phyloP scores from a whole-genome alignment of 1,139 yeast species.

The Meyerozyma carpophila region DNA sequence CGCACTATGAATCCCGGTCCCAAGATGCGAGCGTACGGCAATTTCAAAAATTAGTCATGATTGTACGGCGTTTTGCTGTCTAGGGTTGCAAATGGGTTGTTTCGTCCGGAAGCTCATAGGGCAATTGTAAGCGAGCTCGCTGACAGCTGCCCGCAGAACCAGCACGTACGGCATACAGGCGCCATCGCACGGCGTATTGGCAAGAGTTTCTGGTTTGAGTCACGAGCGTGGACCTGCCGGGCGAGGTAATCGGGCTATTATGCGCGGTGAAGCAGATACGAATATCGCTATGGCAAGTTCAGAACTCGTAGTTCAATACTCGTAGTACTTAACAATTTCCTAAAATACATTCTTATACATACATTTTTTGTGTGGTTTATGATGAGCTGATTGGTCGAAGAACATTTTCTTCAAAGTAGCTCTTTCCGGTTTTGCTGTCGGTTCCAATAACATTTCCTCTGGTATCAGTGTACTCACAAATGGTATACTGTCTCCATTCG shows the following conservation, averaged over 20 bases:
- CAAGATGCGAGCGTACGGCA: no score
- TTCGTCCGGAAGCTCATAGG: not conserved
- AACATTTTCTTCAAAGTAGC: constrained; percentile 50
- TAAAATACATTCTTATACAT: constrained; percentile 1
- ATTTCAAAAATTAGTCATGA: no score
- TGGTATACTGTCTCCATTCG: constrained; percentile 52
- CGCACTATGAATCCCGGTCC: not conserved
- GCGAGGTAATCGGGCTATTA: no score
- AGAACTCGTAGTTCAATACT: no score
- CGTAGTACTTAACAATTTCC: not conserved
- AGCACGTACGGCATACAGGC: not conserved
- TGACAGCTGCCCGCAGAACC: not conserved
- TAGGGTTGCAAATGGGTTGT: not conserved
- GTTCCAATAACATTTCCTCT: constrained; percentile 55
- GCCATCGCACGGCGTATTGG: not conserved
- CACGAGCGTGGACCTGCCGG: no score
- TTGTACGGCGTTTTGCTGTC: not conserved
- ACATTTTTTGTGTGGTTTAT: not conserved
- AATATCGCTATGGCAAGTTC: no score
- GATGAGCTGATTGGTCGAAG: constrained; percentile 20
- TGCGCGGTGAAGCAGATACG: no score
- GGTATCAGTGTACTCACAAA: constrained; percentile 57
- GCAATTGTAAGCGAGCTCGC: not conserved
- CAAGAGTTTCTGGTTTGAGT: no score
- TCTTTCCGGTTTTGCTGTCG: constrained; percentile 24